Evolutionary conservation across 495 filamentous ascomycete species (phyloP), one percentile per base, ranked within the genome.

Genomic region (Diplogelasinospora grovesii): DNA sequence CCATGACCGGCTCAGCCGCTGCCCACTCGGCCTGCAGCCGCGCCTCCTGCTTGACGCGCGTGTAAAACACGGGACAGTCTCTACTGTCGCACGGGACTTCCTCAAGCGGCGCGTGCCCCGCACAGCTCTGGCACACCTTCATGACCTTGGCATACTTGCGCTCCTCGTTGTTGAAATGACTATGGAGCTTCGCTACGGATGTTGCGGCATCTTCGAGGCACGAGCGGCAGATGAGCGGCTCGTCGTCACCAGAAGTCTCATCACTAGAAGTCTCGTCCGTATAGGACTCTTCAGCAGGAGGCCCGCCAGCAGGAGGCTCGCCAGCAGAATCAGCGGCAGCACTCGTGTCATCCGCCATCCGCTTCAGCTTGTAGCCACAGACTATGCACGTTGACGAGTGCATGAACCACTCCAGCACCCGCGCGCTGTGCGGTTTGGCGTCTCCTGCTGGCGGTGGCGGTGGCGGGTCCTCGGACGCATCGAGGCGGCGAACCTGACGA

Each of bases 11-110:
- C 51, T 69, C 74, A 22, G 75, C 58, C 21, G 75, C 63, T 18
- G 58, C 57, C 62, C 55, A 79, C 48, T 81, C 73, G 45, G 69
- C 77, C 40, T 65, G 69, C 47, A 85, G 68, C 58, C 71, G 63
- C 8, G 81, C 71, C 41, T 60, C 57, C 61, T 89, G 82, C 62
- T 82, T 83, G 8, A 83, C 77, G 36, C 93, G 65, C 2, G 83
- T 83, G 57, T 96, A 98, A 52, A 92, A 96, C 3, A 95, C 85
- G 0, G 89, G 85, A 57, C 92, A 98, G 61, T 95, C 92, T 59
- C 80, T 74, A 48, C 84, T 94, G 53, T 95, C 86, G 58, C 92
- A 98, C 24, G 59, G 74, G 24, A 95, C 81, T 22, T 84, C 77
- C 30, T 95, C 88, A 4, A 75, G 66, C 49, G 77, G 82, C 11